Percentiles rank a stretch among this genome's conserved stretches.
Evolutionary conservation across 1,139 yeast genomes (phyloP).

Genomic region (Candida pseudoviswanathii): DNA sequence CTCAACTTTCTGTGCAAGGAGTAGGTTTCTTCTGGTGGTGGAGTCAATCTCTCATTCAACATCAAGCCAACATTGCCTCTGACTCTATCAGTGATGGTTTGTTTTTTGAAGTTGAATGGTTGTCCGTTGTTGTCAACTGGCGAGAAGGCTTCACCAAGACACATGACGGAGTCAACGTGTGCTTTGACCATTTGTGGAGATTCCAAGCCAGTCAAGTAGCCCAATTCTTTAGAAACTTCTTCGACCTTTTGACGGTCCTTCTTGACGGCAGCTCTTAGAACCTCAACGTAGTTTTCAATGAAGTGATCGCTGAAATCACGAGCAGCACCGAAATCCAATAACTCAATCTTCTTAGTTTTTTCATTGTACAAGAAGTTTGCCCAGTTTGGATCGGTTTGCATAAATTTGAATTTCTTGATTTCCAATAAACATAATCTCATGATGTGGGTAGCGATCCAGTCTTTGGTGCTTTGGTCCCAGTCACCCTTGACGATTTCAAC

Average conservation of each 20-base stretch:
- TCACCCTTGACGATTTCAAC: conserved; percentile 77
- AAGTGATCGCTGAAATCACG: conserved; percentile 71
- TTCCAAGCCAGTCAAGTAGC: conserved; percentile 91
- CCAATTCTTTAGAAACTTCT: conserved; percentile 68
- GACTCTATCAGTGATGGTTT: conserved; percentile 92
- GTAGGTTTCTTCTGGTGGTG: conserved; percentile 98
- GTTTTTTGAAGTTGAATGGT: conserved; percentile 72
- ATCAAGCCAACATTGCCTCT: conserved; percentile 81
- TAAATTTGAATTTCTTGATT: conserved; percentile 79
- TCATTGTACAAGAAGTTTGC: conserved; percentile 89
- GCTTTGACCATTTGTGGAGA: conserved; percentile 86
- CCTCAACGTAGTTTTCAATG: conserved; percentile 65
- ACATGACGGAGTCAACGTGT: conserved; percentile 87
- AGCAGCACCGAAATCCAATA: conserved; percentile 95
- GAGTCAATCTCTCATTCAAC: conserved; percentile 89
- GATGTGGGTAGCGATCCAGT: conserved; percentile 82
- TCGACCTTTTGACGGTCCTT: conserved; percentile 69
- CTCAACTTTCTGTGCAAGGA: conserved; percentile 92
- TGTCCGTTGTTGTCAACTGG: conserved; percentile 49
- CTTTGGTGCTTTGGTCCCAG: conserved; percentile 70
- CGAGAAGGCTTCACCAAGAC: conserved; percentile 89
- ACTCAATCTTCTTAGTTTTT: conserved; percentile 66
- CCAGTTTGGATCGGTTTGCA: conserved; percentile 99
- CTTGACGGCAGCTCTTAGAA: conserved; percentile 75
- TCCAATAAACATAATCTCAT: conserved; percentile 88